These are phyloP conservation scores for Mycena amicta DNA, from an alignment of 768 basidiomycete genomes.

Conservation along the genomic window DNA sequence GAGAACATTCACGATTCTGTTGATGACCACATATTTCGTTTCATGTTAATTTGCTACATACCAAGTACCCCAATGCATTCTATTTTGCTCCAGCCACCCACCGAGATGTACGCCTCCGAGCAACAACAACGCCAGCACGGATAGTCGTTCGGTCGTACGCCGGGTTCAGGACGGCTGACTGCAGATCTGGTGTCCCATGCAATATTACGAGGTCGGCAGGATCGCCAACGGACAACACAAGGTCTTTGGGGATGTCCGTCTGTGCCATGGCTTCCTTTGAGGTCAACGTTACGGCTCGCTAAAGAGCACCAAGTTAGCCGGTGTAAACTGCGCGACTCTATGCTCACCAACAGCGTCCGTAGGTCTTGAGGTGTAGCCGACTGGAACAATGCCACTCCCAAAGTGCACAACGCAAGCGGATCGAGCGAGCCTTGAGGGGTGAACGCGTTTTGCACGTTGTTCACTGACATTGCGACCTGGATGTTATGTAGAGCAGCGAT, in stretches of 20 bases:
- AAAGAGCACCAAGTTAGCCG: no score
- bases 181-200: slow-evolving; percentile 47
- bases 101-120: slow-evolving; percentile 35
- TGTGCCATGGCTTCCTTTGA: slow-evolving; percentile 54
- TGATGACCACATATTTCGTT: not conserved
- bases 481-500: slow-evolving; percentile 47
- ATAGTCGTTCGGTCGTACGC: slow-evolving; percentile 54
- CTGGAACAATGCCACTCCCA: slow-evolving; percentile 64
- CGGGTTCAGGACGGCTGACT: slow-evolving; percentile 53
- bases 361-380: slow-evolving; percentile 51
- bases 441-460: slow-evolving; percentile 70
- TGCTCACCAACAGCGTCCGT: slow-evolving; percentile 50
- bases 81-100: slow-evolving; percentile 33
- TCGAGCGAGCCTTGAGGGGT: slow-evolving; percentile 69
- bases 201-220: slow-evolving; percentile 62
- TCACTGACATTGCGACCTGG: slow-evolving; percentile 58
- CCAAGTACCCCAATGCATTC: no score
- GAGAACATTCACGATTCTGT: not conserved
- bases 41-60: not conserved
- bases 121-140: slow-evolving; percentile 46
- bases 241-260: slow-evolving; percentile 26
- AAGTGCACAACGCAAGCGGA: slow-evolving; percentile 59
- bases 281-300: slow-evolving; percentile 56
- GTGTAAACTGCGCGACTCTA: slow-evolving; percentile 3
- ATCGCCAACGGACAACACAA: slow-evolving; percentile 43